Evolutionary conservation across 2,329 filamentous ascomycete species (phyloP).

Genomic region (Exophiala sideris): DNA sequence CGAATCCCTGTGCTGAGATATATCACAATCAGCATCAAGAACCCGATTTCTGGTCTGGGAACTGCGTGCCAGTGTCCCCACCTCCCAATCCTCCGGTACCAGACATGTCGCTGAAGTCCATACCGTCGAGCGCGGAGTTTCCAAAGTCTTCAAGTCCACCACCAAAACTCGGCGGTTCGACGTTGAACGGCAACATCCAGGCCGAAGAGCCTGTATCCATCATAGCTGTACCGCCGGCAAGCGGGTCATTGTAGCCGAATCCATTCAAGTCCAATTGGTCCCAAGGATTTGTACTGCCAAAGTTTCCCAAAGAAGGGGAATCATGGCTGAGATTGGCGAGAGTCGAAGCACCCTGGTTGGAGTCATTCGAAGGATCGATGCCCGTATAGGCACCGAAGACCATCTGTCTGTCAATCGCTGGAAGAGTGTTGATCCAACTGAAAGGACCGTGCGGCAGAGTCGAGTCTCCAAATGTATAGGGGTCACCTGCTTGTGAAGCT

Average conservation of each 20-base stretch:
- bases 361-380: slow-evolving; percentile 43
- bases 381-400: slow-evolving; percentile 69
- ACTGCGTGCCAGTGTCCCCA: slow-evolving; percentile 13
- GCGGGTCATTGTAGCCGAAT: slow-evolving; percentile 23
- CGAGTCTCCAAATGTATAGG: slow-evolving; percentile 31
- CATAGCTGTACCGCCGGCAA: slow-evolving; percentile 10
- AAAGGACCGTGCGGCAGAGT: slow-evolving; percentile 38
- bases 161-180: slow-evolving; percentile 65
- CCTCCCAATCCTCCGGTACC: slow-evolving; percentile 6
- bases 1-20: not conserved
- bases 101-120: slow-evolving; percentile 19
- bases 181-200: slow-evolving; percentile 93
- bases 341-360: slow-evolving; percentile 30
- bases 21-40: not conserved
- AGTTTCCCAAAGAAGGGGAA: slow-evolving; percentile 27
- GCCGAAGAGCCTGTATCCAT: slow-evolving; percentile 45
- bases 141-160: slow-evolving; percentile 22
- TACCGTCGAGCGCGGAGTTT: slow-evolving; percentile 21
- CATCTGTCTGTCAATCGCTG: slow-evolving; percentile 71
- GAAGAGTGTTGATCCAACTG: slow-evolving; percentile 44
- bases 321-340: slow-evolving; percentile 32
- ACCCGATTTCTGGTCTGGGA: slow-evolving; percentile 13
- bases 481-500: slow-evolving; percentile 10
- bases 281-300: slow-evolving; percentile 25
- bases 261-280: slow-evolving; percentile 22